Evolutionary conservation across 2,329 filamentous ascomycete genomes (phyloP).

Genomic region (Alternaria consortialis): DNA sequence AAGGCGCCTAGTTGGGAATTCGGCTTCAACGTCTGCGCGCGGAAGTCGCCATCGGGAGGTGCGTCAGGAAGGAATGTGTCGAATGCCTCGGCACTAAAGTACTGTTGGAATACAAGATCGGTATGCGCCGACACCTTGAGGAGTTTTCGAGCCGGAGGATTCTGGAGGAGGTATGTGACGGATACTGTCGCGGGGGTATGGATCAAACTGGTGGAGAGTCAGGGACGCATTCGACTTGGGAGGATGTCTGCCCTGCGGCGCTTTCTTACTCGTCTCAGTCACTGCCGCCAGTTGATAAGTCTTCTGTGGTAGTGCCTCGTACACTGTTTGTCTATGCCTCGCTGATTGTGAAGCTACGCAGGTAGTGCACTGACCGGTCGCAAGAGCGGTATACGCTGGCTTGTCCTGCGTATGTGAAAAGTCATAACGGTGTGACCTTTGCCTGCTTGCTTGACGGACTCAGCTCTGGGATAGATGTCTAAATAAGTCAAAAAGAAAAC

Average conservation of each 20-base stretch:
- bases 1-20: neutral
- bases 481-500: neutral
- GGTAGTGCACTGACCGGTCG: neutral
- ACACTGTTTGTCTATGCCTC: neutral
- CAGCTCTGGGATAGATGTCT: neutral
- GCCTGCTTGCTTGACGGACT: neutral
- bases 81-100: neutral
- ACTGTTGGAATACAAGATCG: neutral
- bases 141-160: neutral
- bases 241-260: neutral
- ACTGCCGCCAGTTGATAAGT: neutral
- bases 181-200: neutral
- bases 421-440: neutral
- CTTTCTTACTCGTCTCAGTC: neutral
- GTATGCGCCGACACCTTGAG: neutral
- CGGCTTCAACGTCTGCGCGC: neutral
- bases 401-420: neutral
- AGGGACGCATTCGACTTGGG: neutral
- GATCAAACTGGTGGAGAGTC: neutral
- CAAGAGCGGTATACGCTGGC: neutral
- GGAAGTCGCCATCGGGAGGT: neutral
- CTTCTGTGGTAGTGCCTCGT: neutral
- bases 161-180: neutral
- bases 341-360: neutral
- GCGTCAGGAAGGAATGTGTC: neutral